Evolutionary conservation across 176 grass and related monocot genomes (phyloP), one percentile per base, ranked within the genome.

Genomic region (Oryza rufipogon): DNA sequence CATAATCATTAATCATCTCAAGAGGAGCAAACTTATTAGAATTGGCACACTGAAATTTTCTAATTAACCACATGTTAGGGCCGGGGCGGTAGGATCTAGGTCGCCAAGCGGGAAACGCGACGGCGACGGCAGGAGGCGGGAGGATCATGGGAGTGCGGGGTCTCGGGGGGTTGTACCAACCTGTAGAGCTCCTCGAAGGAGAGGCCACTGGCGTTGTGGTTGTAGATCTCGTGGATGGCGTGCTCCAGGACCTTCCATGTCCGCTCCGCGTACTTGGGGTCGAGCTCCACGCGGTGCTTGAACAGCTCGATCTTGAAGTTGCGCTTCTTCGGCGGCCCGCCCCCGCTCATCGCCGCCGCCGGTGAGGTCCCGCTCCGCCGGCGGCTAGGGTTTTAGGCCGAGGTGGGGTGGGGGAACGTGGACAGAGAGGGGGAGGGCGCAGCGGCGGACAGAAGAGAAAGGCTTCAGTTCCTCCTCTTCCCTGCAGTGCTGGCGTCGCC

Each of bases 201-300:
- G 80, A 98, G 95, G 71, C 91, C 92, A 48, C 92, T 94, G 63
- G 95, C 95, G 95, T 97, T 97, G 84, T 92, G 92, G 84, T 97
- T 97, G 84, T 97, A 98, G 82, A 98, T 98, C 92, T 95, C 95
- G 76, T 93, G 89, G 86, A 95, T 98, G 67, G 95, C 95, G 72
- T 98, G 89, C 79, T 95, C 92, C 34, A 91, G 78, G 52, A 97
- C 76, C 78, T 94, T 98, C 95, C 92, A 97, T 70, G 95, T 98
- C 77, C 86, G 89, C 89, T 98, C 95, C 75, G 92, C 89, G 89
- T 95, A 98, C 91, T 95, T 98, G 76, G 95, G 95, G 85, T 98
- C 95, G 68, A 95, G 86, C 85, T 98, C 95, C 32, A 98, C 92
- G 45, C 91, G 92, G 64, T 91, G 77, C 91, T 95, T 95, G 90